A percentile compares a stretch with the other conserved stretches of the same genome.
Evolutionary conservation across 1,139 yeast genomes (phyloP).

Genomic region (Yamadazyma spencermartinsiae): DNA sequence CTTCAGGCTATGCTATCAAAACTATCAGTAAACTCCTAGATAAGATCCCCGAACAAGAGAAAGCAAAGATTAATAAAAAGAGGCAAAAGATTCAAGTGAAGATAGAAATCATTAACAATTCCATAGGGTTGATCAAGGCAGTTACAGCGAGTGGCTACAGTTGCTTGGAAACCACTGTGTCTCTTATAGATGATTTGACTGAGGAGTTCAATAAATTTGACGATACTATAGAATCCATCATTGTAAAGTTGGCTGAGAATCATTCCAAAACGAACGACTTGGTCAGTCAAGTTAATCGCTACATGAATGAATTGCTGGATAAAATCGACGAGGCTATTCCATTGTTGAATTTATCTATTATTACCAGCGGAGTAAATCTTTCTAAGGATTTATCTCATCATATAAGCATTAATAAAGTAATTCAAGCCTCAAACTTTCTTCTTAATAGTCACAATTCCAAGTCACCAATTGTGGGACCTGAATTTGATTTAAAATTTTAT

Average conservation of each 20-base stretch:
- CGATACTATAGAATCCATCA: slow-evolving; percentile 38
- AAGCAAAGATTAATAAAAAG: slow-evolving; percentile 40
- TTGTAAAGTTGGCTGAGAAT: slow-evolving; percentile 21
- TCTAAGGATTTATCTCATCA: slow-evolving; percentile 64
- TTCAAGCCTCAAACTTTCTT: slow-evolving; percentile 62
- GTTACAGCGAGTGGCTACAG: slow-evolving; percentile 71
- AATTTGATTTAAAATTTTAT: slow-evolving; percentile 58
- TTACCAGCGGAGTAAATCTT: slow-evolving; percentile 70
- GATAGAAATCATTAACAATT: slow-evolving; percentile 62
- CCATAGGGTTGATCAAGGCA: slow-evolving; percentile 68
- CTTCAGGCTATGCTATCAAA: slow-evolving; percentile 73
- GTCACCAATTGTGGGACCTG: slow-evolving; percentile 46
- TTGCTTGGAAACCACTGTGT: slow-evolving; percentile 38
- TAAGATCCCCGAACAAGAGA: slow-evolving; percentile 60
- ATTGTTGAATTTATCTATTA: slow-evolving; percentile 61
- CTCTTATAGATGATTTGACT: slow-evolving; percentile 55
- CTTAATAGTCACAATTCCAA: slow-evolving; percentile 10
- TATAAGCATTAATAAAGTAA: slow-evolving; percentile 31
- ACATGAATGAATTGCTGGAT: slow-evolving; percentile 47
- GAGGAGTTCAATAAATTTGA: slow-evolving; percentile 63
- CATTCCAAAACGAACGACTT: slow-evolving; percentile 39
- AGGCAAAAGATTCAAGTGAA: slow-evolving; percentile 55
- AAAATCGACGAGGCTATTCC: slow-evolving; percentile 74
- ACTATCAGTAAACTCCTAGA: slow-evolving; percentile 61
- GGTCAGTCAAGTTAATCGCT: slow-evolving; percentile 47